These are phyloP conservation scores for Astathelohania contejeani DNA, from an alignment of 371 early-diverging fungal genomes.

Conservation along the genomic window DNA sequence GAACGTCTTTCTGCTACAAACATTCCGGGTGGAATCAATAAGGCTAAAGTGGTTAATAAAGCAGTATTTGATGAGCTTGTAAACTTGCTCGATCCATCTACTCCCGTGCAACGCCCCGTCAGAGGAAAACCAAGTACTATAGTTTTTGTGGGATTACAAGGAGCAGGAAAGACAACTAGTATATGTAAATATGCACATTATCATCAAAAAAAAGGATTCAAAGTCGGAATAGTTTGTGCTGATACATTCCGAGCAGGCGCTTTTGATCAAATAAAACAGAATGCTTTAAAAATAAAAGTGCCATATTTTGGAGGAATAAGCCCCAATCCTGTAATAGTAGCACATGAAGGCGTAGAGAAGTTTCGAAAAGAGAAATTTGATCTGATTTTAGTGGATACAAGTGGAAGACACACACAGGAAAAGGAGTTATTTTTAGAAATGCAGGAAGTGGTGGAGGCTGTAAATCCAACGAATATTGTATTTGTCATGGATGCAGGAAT, in stretches of 20 bases:
- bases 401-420: conserved; percentile 95
- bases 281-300: conserved; percentile 87
- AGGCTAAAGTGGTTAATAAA: conserved; percentile 55
- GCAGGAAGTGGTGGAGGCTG: conserved; percentile 72
- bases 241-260: conserved; percentile 99
- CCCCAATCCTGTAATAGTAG: conserved; percentile 80
- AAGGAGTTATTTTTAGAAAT: conserved; percentile 89
- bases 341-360: conserved; percentile 77
- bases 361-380: conserved; percentile 88
- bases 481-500: conserved; percentile 99
- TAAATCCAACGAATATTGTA: conserved; percentile 73
- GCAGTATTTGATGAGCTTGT: conserved; percentile 85
- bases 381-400: conserved; percentile 93
- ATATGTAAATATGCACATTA: conserved; percentile 89
- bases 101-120: conserved; percentile 66
- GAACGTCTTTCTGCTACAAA: conserved; percentile 62
- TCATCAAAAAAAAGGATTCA: conserved; percentile 89
- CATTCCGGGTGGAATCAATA: conserved; percentile 69
- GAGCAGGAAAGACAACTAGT: conserved; percentile 93
- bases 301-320: conserved; percentile 84
- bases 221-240: conserved; percentile 83
- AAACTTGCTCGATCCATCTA: conserved; percentile 74
- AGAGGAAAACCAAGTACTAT: conserved; percentile 70
- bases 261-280: conserved; percentile 96
- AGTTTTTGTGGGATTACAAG: conserved; percentile 98